Conservation (phyloP, 1,284 basidiomycete genomes). For the Moesziomyces antarcticus region DNA sequence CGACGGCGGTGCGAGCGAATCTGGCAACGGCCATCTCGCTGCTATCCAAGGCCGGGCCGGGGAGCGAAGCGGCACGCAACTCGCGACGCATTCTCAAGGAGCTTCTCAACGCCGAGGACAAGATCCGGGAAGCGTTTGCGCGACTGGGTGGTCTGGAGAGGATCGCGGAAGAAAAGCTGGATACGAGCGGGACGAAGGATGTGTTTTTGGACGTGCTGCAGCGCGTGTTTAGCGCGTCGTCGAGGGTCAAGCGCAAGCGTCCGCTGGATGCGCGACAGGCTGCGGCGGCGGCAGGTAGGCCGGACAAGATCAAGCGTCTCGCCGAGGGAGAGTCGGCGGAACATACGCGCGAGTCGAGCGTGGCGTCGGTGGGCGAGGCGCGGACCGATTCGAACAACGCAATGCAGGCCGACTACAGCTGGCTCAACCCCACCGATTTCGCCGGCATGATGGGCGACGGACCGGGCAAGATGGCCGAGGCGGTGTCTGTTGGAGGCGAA, state of each 20-base stretch:
- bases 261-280: conserved; percentile 4
- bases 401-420: conserved; percentile 23
- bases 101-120: conserved; percentile 35
- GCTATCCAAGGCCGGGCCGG: conserved; percentile 36
- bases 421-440: conserved; percentile 19
- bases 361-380: conserved; percentile 10
- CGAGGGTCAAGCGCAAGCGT: conserved; percentile 29
- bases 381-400: neutral
- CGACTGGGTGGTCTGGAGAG: conserved; percentile 31
- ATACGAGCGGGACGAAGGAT: conserved; percentile 37
- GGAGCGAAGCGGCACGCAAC: conserved; percentile 46
- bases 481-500: conserved; percentile 14
- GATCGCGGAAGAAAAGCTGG: conserved; percentile 31
- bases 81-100: conserved; percentile 44
- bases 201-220: conserved; percentile 43
- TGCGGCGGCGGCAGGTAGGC: neutral
- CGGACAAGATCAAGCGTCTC: conserved; percentile 14
- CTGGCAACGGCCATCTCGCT: conserved; percentile 30
- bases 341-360: conserved; percentile 31
- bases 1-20: conserved; percentile 18
- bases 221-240: conserved; percentile 17
- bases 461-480: conserved; percentile 7
- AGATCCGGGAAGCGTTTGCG: conserved; percentile 34
- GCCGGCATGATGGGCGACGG: conserved; percentile 4
- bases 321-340: conserved; percentile 10